Evolutionary conservation across 306 rosid genomes (phyloP).

Genomic region (Calophaca sinica): DNA sequence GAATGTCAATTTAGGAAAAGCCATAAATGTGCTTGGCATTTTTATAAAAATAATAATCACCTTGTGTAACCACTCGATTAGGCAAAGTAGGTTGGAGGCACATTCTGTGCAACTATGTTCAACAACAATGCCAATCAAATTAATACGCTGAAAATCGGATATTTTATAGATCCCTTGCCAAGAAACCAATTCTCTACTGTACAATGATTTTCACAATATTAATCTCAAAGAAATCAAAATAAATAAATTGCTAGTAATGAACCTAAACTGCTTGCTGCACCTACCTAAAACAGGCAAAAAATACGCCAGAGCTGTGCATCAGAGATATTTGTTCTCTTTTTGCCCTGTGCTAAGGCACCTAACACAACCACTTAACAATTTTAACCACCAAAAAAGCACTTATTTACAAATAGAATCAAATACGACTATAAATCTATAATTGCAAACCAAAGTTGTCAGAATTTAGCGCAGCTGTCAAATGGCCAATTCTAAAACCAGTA

Average conservation of each 20-base stretch:
- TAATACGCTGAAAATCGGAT: not conserved
- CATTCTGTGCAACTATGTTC: no score
- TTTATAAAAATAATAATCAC: no score
- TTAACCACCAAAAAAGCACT: not conserved
- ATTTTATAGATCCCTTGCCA: not conserved
- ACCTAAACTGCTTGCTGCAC: not conserved
- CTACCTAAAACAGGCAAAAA: conserved; percentile 25
- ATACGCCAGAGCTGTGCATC: not conserved
- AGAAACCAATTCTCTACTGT: not conserved
- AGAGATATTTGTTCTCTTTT: not conserved
- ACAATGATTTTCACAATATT: not conserved
- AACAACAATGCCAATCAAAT: not conserved
- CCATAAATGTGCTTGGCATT: no score
- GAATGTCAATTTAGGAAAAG: no score
- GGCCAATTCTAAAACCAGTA: conserved; percentile 59
- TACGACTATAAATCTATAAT: not conserved
- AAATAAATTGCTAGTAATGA: not conserved
- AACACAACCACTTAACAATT: conserved; percentile 5
- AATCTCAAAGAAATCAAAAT: not conserved
- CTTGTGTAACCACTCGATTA: no score
- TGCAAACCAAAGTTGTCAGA: conserved; percentile 30
- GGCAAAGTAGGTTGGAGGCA: no score
- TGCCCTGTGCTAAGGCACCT: not conserved
- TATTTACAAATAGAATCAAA: not conserved
- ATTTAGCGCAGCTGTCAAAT: conserved; percentile 62